Evolutionary conservation across 495 filamentous ascomycete genomes (phyloP).

Genomic region (Acidomyces sp.): DNA sequence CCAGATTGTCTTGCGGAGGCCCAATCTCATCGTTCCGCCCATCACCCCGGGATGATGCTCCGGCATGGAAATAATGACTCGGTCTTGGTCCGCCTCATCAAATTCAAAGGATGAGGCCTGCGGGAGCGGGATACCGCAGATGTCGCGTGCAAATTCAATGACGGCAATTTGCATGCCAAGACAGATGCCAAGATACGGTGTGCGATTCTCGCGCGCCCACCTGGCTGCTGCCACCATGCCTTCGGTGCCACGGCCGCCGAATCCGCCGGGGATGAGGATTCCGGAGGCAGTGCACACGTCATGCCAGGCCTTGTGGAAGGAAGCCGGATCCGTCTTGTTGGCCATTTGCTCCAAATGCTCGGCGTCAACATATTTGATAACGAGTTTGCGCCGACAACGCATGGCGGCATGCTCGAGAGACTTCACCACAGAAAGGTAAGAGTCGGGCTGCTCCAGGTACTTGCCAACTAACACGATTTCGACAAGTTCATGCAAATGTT

Average conservation of each 20-base stretch:
- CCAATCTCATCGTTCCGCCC: conserved; percentile 89
- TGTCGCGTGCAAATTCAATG: conserved; percentile 70
- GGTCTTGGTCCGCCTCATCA: conserved; percentile 40
- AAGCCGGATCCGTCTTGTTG: conserved; percentile 44
- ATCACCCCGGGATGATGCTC: conserved; percentile 61
- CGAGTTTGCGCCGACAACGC: conserved; percentile 65
- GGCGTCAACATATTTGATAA: conserved; percentile 72
- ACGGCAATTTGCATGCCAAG: conserved; percentile 92
- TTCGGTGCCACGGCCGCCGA: conserved; percentile 65
- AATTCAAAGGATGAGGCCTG: conserved; percentile 58
- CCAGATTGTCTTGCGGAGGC: conserved; percentile 60
- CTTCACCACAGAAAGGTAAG: conserved; percentile 71
- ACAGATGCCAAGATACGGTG: conserved; percentile 83
- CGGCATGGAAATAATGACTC: conserved; percentile 80
- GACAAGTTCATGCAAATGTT: conserved; percentile 51
- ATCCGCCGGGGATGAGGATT: conserved; percentile 65
- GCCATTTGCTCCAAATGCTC: conserved; percentile 60
- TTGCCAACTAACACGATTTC: conserved; percentile 85
- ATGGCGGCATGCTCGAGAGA: conserved; percentile 84
- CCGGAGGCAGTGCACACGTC: conserved; percentile 55
- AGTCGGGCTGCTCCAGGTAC: conserved; percentile 69
- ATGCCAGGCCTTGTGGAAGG: conserved; percentile 85
- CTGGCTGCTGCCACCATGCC: conserved; percentile 78
- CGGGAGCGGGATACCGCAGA: conserved; percentile 40
- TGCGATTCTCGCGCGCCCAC: conserved; percentile 70